Percentiles rank a stretch among this genome's conserved stretches.
phyloP scores from a whole-genome alignment of 78 protist genomes.

The Planoprotostelium fungivorum region DNA sequence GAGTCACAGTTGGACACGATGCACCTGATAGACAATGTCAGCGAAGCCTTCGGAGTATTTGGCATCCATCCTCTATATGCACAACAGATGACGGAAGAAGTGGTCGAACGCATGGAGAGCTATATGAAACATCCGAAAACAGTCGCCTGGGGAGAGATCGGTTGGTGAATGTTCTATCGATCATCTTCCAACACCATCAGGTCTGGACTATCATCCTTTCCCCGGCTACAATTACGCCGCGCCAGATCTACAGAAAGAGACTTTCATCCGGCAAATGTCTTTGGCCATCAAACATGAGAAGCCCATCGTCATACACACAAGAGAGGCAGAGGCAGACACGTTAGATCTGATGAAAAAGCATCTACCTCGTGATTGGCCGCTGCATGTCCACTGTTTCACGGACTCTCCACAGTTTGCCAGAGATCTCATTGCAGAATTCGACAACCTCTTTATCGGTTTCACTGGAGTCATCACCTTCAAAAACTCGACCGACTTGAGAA shows the following conservation, averaged over 20 bases:
- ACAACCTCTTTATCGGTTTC: constrained; percentile 72
- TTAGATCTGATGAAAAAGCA: constrained; percentile 32
- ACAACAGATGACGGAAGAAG: neutral
- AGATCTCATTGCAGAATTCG: constrained; percentile 35
- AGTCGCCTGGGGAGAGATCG: constrained; percentile 80
- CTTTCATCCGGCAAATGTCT: constrained; percentile 49
- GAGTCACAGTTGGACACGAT: neutral
- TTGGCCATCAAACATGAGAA: constrained; percentile 36
- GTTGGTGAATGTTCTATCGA: neutral
- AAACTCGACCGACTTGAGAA: constrained; percentile 40
- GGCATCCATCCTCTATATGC: neutral
- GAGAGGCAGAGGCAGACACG: constrained; percentile 82
- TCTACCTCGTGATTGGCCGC: constrained; percentile 46
- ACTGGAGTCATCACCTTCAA: constrained; percentile 75
- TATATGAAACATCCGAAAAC: constrained; percentile 25
- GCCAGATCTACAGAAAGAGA: constrained; percentile 16
- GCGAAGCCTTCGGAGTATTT: neutral
- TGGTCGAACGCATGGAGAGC: neutral
- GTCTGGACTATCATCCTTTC: neutral
- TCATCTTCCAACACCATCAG: constrained; percentile 10
- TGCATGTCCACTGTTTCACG: constrained; percentile 79
- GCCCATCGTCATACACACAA: constrained; percentile 70
- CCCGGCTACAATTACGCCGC: constrained; percentile 26
- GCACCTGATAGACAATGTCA: neutral
- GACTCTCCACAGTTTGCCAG: constrained; percentile 25